Base-by-base conservation (phyloP, 208 protist genomes). In the Trypanosoma cruzi region DNA sequence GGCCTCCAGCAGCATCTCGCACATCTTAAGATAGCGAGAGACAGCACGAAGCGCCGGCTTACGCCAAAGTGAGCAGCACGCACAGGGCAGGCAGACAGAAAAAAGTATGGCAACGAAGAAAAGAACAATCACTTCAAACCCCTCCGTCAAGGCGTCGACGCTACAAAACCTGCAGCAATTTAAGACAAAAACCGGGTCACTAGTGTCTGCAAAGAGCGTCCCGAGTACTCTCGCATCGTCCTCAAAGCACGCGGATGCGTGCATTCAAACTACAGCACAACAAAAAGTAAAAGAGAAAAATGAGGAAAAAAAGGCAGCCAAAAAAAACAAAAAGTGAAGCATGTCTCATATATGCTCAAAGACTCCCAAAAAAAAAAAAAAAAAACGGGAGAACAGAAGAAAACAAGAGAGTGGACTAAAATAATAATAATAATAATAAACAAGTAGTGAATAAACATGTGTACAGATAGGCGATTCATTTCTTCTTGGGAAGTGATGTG, bases 51-150 rank as follows among this genome's bases (percentile, higher is more conserved):
- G 36, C 6, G 48, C 34, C 29, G 62, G 20, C 32, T 49, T 2
- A 44, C 18, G 31, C 55, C 65, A 71, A n/a, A n/a, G 49, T 7
- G 46, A 20, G 32, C 5, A 64, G 34, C 36, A 52, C 3, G 36
- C 31, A 58, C 40, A 71, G 13, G 50, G 4, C 36, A 77, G 31
- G 42, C 60, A 72, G n/a, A 1, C 6, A 13, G 63, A 67, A 34
- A 71, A 55, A 2, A 77, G 24, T 4, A 61, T 1, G 24, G 31
- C 18, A 54, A 56, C 66, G n/a, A 77, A 68, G 22, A 73, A 61
- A 2, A 77, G 1, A 37, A 61, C 50, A 26, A 77, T 36, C 22
- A 67, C n/a, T 31, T 77, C 72, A 58, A 77, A 77, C 52, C 56
- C 72, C 46, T 77, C 72, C 8, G 64, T 63, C 13, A 77, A 22